Evolutionary conservation across 495 filamentous ascomycete genomes (phyloP).

Genomic region (Xylona heveae): DNA sequence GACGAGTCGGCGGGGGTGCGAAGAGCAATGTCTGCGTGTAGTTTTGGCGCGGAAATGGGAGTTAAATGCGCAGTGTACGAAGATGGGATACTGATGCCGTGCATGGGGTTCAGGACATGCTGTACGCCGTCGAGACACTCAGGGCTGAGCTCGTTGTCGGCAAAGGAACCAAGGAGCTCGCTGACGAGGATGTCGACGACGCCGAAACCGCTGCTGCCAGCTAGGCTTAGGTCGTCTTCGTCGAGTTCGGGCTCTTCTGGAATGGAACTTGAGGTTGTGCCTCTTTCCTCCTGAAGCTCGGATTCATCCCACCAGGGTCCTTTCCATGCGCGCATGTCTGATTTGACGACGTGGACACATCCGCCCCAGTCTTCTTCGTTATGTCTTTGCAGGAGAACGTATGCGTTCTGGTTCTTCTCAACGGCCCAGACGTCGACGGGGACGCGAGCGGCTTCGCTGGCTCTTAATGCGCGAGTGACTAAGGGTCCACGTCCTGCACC

Average conservation of each 20-base stretch:
- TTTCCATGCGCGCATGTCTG: slow-evolving; percentile 93
- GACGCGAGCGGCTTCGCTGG: slow-evolving; percentile 54
- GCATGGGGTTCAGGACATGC: slow-evolving; percentile 47
- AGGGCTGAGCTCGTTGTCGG: slow-evolving; percentile 24
- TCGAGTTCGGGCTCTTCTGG: background rate
- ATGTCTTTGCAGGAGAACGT: slow-evolving; percentile 69
- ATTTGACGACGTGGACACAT: slow-evolving; percentile 68
- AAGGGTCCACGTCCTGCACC: slow-evolving; percentile 84
- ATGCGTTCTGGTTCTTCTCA: slow-evolving; percentile 97
- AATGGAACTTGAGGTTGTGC: background rate
- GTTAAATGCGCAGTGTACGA: slow-evolving; percentile 84
- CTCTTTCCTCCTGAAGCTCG: background rate
- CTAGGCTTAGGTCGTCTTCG: background rate
- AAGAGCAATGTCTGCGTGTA: slow-evolving; percentile 56
- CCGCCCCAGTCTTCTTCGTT: slow-evolving; percentile 60
- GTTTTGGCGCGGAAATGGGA: slow-evolving; percentile 72
- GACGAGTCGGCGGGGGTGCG: slow-evolving; percentile 37
- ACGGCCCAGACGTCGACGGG: slow-evolving; percentile 72
- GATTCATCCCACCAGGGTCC: slow-evolving; percentile 27
- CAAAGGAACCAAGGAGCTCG: slow-evolving; percentile 42
- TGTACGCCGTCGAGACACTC: slow-evolving; percentile 82
- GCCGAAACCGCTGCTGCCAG: slow-evolving; percentile 19
- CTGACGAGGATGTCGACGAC: slow-evolving; percentile 85
- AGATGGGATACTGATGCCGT: slow-evolving; percentile 81
- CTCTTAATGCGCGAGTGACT: slow-evolving; percentile 63